These are phyloP conservation scores for Acidomyces sp. DNA, from an alignment of 495 filamentous ascomycete genomes.

Conservation along the genomic window DNA sequence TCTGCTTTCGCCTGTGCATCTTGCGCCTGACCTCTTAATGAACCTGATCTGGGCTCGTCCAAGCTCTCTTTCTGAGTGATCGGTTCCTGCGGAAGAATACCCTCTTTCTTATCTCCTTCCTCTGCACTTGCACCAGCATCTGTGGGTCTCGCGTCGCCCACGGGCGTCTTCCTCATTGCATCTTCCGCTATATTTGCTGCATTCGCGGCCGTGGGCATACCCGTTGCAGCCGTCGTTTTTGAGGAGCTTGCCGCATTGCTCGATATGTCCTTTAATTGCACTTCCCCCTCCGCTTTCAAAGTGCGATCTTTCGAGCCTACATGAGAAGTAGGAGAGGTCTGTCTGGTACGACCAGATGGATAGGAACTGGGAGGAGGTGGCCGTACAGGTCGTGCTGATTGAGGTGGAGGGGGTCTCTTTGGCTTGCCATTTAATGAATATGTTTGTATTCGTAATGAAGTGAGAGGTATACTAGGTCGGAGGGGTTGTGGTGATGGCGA, in stretches of 20 bases:
- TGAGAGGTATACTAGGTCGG: constrained; percentile 4
- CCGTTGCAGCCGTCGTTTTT: background rate
- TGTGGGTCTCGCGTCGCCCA: constrained; percentile 10
- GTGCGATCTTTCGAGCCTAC: constrained; percentile 19
- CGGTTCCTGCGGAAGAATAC: constrained; percentile 15
- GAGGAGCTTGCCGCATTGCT: background rate
- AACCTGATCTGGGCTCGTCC: constrained; percentile 13
- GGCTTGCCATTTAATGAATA: constrained; percentile 14
- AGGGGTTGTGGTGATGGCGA: constrained; percentile 1
- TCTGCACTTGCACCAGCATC: constrained; percentile 1
- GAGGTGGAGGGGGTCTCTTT: constrained; percentile 10
- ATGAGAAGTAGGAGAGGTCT: constrained; percentile 19
- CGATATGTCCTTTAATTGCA: constrained; percentile 14
- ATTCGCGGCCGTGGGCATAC: constrained; percentile 4
- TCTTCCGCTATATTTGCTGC: background rate
- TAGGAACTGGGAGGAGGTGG: background rate
- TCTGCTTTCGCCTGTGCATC: constrained; percentile 14
- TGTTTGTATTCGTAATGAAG: constrained; percentile 7
- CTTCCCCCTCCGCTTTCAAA: constrained; percentile 19
- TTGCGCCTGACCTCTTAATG: constrained; percentile 7
- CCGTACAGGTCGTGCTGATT: background rate
- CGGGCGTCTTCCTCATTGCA: constrained; percentile 3
- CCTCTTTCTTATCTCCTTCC: background rate
- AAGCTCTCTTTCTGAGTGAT: constrained; percentile 13
- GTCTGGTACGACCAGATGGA: constrained; percentile 2